Evolutionary conservation across 331 rosid genomes (phyloP).

Genomic region (Malus hybrid): DNA sequence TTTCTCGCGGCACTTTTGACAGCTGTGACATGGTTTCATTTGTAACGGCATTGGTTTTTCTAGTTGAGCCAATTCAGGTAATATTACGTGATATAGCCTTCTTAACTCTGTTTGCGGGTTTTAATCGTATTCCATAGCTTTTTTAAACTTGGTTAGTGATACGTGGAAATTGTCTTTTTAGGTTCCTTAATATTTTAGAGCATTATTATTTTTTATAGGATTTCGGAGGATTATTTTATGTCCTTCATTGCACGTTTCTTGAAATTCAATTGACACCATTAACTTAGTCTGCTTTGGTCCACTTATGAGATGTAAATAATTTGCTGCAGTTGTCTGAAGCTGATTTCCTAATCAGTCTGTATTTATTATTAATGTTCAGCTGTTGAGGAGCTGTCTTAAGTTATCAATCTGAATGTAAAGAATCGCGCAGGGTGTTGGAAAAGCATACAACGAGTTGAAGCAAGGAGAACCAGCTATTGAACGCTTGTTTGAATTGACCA

Average conservation of each 20-base stretch:
- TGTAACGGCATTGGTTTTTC: constrained; percentile 63
- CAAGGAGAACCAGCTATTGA: constrained; percentile 90
- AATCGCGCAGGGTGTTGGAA: constrained; percentile 81
- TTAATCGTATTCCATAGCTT: not conserved
- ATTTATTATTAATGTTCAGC: constrained; percentile 31
- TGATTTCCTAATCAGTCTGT: constrained; percentile 4
- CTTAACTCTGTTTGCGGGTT: not conserved
- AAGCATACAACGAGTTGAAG: constrained; percentile 85
- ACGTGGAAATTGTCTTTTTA: not conserved
- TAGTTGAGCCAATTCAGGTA: constrained; percentile 89
- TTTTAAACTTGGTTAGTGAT: not conserved
- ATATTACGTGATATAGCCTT: constrained; percentile 1
- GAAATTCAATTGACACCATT: not conserved
- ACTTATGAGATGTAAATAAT: not conserved
- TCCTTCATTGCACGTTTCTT: not conserved
- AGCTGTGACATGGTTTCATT: constrained; percentile 58
- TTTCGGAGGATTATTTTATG: not conserved
- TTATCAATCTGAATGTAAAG: constrained; percentile 51
- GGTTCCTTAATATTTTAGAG: not conserved
- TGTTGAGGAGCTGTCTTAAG: constrained; percentile 41
- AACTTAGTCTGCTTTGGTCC: not conserved
- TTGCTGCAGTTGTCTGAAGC: not conserved
- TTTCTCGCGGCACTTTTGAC: constrained; percentile 54
- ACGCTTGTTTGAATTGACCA: constrained; percentile 64
- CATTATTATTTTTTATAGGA: not conserved